These are phyloP conservation scores for Citrus hindsii DNA, from an alignment of 345 rosid species.

Conservation along the genomic window DNA sequence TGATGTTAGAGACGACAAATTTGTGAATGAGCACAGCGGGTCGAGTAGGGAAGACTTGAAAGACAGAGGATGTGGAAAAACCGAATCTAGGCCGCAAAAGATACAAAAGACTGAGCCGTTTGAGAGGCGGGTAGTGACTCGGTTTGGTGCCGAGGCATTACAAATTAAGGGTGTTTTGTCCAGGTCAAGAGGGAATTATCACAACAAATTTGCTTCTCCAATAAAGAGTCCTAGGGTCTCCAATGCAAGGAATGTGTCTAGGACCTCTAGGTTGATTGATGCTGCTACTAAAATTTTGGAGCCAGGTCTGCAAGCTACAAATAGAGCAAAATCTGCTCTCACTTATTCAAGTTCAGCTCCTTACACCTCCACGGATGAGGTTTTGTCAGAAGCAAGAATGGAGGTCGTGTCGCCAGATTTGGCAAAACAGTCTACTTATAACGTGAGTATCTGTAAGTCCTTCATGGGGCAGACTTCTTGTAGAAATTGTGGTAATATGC, in stretches of 20 bases:
- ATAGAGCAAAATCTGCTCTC: conserved; percentile 51
- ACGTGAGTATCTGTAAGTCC: conserved; percentile 22
- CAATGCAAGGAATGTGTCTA: conserved; percentile 42
- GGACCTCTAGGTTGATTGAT: conserved; percentile 68
- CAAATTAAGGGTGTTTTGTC: conserved; percentile 73
- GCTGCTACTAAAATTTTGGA: conserved; percentile 87
- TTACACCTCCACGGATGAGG: conserved; percentile 20
- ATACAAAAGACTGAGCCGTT: conserved; percentile 65
- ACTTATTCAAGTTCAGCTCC: conserved; percentile 36
- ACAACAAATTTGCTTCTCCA: conserved; percentile 57
- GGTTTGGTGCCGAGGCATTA: conserved; percentile 78
- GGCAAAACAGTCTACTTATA: conserved; percentile 21
- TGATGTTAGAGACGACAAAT: conserved; percentile 27
- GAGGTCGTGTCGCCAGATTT: conserved; percentile 29
- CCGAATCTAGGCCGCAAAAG: conserved; percentile 75
- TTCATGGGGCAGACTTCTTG: conserved; percentile 44
- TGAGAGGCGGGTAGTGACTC: conserved; percentile 56
- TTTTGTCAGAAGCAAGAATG: conserved; percentile 19
- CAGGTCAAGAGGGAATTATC: conserved; percentile 58
- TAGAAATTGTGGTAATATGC: conserved; percentile 60
- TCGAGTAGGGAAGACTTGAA: conserved; percentile 27
- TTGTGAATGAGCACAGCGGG: conserved; percentile 7
- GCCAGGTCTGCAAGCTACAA: conserved; percentile 73
- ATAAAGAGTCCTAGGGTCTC: conserved; percentile 64
- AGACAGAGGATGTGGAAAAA: conserved; percentile 35